Base-by-base conservation (phyloP, 371 early-diverging fungal genomes). In the Blakeslea trispora region DNA sequence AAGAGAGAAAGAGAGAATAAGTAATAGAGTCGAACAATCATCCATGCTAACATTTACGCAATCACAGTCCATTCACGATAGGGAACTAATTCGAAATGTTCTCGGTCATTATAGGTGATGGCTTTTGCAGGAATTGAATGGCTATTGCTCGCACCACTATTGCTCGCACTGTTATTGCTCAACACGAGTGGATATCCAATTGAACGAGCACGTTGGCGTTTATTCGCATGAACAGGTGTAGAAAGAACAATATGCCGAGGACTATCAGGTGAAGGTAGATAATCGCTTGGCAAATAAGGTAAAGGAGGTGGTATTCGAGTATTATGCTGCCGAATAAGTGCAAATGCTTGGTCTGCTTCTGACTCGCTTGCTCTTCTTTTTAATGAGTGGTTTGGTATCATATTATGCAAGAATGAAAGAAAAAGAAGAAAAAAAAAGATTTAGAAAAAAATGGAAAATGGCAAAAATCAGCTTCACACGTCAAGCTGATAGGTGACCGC, bases 51-150 rank as follows among this genome's bases (percentile, higher is more conserved):
- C n/a, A 52, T 69, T 63, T 72, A 81, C 79, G 74, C 63, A 37
- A 81, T 81, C 13, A 81, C 66, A 5, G 80, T 77, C 76, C 78
- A 81, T 43, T 81, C 82, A n/a, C 72, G 64, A 45, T 81, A 81
- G 22, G 81, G 81, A 1, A 81, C 77, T 0, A 81, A 60, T 37
- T 79, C 79, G 47, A 59, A 67, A 21, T 67, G 57, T 13, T 67
- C 49, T 46, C 39, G 22, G 43, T 40, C 22, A 8, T 17, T 43
- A 15, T n/a, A 28, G n/a, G 43, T 47, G 24, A 51, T 45, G 49
- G 45, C 32, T 18, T n/a, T n/a, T 49, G 58, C 32, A 24, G 31
- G 21, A 31, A 21, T 37, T 15, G 40, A 34, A 24, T 17, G 17
- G 2, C 8, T n/a, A 19, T 14, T 28, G 23, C 11, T 15, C 1